Percentiles rank a stretch among this genome's conserved stretches.
These are phyloP conservation scores for Leccinum subgranulosum DNA, from an alignment of 768 basidiomycete genomes.

Conservation along the genomic window DNA sequence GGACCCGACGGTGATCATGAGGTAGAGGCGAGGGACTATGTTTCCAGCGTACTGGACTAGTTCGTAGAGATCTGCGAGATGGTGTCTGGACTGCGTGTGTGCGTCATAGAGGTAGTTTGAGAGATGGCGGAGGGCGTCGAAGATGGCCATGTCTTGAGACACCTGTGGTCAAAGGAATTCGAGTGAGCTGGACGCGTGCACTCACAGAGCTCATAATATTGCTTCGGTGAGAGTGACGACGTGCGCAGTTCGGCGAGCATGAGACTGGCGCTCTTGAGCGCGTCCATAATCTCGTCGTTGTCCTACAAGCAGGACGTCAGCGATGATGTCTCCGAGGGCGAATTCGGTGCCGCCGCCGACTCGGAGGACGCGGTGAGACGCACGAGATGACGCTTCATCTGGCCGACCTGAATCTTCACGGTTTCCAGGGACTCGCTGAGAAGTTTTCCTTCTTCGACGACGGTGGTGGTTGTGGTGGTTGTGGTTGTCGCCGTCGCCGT, in stretches of 20 bases:
- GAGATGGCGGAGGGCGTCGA: constrained; percentile 92
- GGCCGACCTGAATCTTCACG: constrained; percentile 88
- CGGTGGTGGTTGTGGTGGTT: constrained; percentile 23
- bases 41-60: constrained; percentile 99
- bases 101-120: constrained; percentile 97
- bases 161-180: background rate
- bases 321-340: background rate
- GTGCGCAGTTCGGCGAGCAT: constrained; percentile 97
- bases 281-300: constrained; percentile 97
- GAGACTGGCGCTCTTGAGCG: constrained; percentile 91
- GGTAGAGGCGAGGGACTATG: constrained; percentile 89
- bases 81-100: constrained; percentile 86
- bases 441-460: constrained; percentile 75
- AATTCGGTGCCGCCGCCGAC: background rate
- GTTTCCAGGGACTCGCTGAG: constrained; percentile 82
- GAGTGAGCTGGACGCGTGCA: background rate
- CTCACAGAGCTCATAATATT: constrained; percentile 97
- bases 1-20: constrained; percentile 99
- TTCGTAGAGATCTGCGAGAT: constrained; percentile 97
- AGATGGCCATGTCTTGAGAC: constrained; percentile 89
- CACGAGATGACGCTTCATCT: constrained; percentile 93
- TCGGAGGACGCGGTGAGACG: constrained; percentile 26
- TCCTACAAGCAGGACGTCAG: constrained; percentile 49
- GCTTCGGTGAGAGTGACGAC: constrained; percentile 89
- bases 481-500: constrained; percentile 15